These are phyloP conservation scores for Gastrodia elata DNA, from an alignment of 106 monocot species.

Conservation along the genomic window DNA sequence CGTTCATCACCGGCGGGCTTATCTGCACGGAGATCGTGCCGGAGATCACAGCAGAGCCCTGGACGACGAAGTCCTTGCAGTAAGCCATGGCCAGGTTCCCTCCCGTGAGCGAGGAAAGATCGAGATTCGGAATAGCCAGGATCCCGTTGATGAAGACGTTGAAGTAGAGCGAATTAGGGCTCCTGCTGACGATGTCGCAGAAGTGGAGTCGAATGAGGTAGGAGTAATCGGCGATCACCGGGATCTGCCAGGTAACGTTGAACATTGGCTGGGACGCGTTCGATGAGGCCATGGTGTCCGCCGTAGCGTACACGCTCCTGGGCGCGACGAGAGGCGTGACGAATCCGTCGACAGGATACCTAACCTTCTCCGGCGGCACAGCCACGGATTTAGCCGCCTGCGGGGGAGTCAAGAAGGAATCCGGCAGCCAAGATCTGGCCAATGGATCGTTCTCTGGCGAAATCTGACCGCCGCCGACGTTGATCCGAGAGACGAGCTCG, in stretches of 20 bases:
- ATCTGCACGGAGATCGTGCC: constrained; percentile 18
- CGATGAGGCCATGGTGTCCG: constrained; percentile 41
- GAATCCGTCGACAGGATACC: constrained; percentile 44
- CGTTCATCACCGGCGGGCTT: constrained; percentile 7
- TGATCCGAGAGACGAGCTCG: constrained; percentile 34
- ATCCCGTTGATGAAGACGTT: constrained; percentile 53
- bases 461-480: constrained; percentile 39
- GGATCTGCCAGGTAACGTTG: constrained; percentile 69
- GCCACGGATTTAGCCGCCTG: constrained; percentile 22
- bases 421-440: constrained; percentile 41
- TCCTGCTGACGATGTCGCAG: constrained; percentile 85
- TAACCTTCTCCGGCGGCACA: constrained; percentile 14
- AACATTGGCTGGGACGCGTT: constrained; percentile 30
- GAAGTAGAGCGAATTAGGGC: constrained; percentile 53
- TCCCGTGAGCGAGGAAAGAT: constrained; percentile 20
- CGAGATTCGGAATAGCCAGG: constrained; percentile 19
- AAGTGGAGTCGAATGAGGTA: constrained; percentile 71
- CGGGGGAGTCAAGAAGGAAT: constrained; percentile 28
- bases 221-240: constrained; percentile 23
- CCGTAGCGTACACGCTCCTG: constrained; percentile 45
- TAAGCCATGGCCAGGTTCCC: constrained; percentile 20
- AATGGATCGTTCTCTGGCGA: constrained; percentile 29
- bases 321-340: constrained; percentile 47
- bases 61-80: constrained; percentile 27
- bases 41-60: constrained; percentile 9